These are phyloP conservation scores for Penicillium cinerascens DNA, from an alignment of 495 filamentous ascomycete genomes.

Conservation along the genomic window DNA sequence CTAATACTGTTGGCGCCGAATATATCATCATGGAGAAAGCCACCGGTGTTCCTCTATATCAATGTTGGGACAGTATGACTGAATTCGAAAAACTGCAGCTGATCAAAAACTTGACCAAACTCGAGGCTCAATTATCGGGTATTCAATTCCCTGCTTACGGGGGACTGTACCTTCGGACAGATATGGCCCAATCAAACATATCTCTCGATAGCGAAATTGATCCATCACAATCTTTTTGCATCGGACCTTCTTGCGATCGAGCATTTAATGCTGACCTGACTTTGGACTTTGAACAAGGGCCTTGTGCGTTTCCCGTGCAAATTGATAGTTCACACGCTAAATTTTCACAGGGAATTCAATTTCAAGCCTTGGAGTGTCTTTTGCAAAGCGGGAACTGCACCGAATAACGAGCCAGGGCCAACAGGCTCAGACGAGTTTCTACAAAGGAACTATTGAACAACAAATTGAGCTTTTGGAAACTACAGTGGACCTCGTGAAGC, in stretches of 20 bases:
- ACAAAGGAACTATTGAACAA: no score
- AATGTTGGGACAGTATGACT: slow-evolving; percentile 25
- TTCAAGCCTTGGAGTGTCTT: slow-evolving; percentile 16
- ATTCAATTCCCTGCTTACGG: slow-evolving; percentile 9
- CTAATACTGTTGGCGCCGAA: slow-evolving; percentile 32
- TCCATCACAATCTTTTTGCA: slow-evolving; percentile 15
- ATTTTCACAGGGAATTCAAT: slow-evolving; percentile 21
- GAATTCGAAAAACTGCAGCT: slow-evolving; percentile 25
- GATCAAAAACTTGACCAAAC: slow-evolving; percentile 25
- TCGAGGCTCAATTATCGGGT: slow-evolving; percentile 25
- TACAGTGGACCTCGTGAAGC: no score
- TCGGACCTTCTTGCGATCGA: slow-evolving; percentile 24
- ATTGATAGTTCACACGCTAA: slow-evolving; percentile 6
- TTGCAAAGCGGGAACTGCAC: slow-evolving; percentile 20
- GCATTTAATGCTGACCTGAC: slow-evolving; percentile 12
- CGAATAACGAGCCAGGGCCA: slow-evolving; percentile 18
- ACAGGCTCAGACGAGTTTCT: no score
- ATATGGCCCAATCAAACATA: neutral
- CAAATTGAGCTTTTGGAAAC: no score
- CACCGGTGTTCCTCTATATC: slow-evolving; percentile 30
- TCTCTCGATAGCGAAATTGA: slow-evolving; percentile 20
- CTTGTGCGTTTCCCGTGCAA: slow-evolving; percentile 22
- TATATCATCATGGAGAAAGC: slow-evolving; percentile 43
- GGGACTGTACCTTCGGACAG: slow-evolving; percentile 12
- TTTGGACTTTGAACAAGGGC: slow-evolving; percentile 16